A percentile compares a stretch with the other conserved stretches of the same genome.
These are phyloP conservation scores for Gloeophyllum trabeum DNA, from an alignment of 768 basidiomycete species.

Conservation along the genomic window DNA sequence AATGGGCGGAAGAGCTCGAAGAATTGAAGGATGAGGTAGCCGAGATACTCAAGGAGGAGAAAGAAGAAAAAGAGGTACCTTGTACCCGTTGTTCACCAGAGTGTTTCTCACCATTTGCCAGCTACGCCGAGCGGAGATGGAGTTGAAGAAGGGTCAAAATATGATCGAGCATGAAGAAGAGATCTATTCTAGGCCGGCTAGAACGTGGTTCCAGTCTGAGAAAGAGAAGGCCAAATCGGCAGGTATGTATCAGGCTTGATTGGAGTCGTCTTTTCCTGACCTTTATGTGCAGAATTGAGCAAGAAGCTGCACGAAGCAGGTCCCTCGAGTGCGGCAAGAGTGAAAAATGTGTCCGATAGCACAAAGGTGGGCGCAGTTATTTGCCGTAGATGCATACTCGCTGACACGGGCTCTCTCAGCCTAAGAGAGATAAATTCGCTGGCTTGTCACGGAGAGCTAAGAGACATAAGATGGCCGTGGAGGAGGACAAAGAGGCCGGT, in stretches of 20 bases:
- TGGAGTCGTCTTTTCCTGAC: conserved; percentile 4
- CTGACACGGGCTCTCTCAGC: conserved; percentile 26
- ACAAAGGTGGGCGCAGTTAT: conserved; percentile 19
- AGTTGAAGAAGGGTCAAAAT: conserved; percentile 89
- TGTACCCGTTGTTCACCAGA: conserved; percentile 4
- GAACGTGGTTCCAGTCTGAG: conserved; percentile 96
- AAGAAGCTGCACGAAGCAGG: conserved; percentile 65
- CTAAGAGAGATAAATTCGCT: conserved; percentile 65
- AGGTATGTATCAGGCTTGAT: conserved; percentile 32
- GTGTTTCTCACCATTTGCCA: conserved; percentile 19
- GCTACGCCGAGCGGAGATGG: conserved; percentile 92
- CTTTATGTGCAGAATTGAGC: conserved; percentile 76
- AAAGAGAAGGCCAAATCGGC: conserved; percentile 75
- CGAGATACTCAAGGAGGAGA: conserved; percentile 80
- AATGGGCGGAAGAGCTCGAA: conserved; percentile 61
- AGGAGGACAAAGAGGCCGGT: conserved; percentile 46
- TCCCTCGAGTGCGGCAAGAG: conserved; percentile 21
- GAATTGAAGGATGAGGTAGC: conserved; percentile 66
- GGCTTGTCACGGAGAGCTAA: conserved; percentile 85
- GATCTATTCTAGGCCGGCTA: conserved; percentile 85
- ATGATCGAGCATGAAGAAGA: conserved; percentile 89
- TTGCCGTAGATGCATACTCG: neutral
- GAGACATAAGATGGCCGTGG: conserved; percentile 76
- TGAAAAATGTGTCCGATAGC: conserved; percentile 26
- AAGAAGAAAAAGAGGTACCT: conserved; percentile 85